These are phyloP conservation scores for Pyracantha coccinea DNA, from an alignment of 331 rosid genomes.

Conservation along the genomic window DNA sequence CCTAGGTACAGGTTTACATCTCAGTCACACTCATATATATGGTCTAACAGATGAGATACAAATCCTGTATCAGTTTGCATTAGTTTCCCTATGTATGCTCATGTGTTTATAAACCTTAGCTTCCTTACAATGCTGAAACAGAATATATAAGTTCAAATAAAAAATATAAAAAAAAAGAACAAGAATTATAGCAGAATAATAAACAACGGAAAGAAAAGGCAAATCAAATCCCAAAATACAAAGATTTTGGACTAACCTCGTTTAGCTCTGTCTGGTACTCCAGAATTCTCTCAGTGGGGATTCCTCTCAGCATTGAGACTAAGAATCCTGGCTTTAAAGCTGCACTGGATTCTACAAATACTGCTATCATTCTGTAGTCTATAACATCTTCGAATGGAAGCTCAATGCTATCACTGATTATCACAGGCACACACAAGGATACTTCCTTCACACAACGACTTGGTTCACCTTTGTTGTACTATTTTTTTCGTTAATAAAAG, in stretches of 20 bases:
- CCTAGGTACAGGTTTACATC: not conserved
- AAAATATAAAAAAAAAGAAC: not conserved
- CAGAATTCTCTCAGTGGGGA: conserved; percentile 46
- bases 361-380: conserved; percentile 75
- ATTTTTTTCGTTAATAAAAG: too few relatives aligned
- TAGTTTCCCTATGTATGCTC: too few relatives aligned
- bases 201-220: not conserved
- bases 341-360: conserved; percentile 60
- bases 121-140: not conserved
- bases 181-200: not conserved
- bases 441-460: conserved; percentile 44
- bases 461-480: too few relatives aligned
- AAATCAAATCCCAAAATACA: not conserved
- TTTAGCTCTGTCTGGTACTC: conserved; percentile 74
- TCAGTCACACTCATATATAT: not conserved
- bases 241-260: conserved; percentile 45
- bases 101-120: not conserved
- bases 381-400: conserved; percentile 87
- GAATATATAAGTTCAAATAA: not conserved
- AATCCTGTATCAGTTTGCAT: not conserved
- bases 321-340: conserved; percentile 63
- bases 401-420: conserved; percentile 75
- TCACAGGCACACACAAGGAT: conserved; percentile 92
- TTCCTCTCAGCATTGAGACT: conserved; percentile 52
- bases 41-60: not conserved